A percentile compares a stretch with the other conserved stretches of the same genome.
Conservation (phyloP, 495 filamentous ascomycete species). For the Rostrohypoxylon terebratum region DNA sequence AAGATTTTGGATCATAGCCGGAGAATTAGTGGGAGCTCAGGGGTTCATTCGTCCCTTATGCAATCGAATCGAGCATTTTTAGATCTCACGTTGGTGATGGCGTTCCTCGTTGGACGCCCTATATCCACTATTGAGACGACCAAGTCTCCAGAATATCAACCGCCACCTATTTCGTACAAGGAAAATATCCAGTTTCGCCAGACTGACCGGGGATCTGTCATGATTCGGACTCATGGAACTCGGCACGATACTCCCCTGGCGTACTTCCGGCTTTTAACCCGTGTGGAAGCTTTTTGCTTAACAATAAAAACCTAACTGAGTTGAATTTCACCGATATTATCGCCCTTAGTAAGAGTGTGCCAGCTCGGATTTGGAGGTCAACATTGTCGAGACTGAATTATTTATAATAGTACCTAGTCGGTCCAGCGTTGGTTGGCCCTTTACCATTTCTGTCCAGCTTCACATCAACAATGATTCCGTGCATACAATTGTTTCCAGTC, state of each 20-base stretch:
- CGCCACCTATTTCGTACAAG: not conserved
- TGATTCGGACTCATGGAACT: not conserved
- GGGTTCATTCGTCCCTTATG: not conserved
- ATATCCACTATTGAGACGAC: not conserved
- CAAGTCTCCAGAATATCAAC: not conserved
- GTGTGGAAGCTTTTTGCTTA: too few species aligned
- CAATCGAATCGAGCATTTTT: not conserved
- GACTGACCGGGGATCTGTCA: not conserved
- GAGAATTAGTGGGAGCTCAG: not conserved
- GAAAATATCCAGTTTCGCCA: constrained; percentile 2
- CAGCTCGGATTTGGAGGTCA: not conserved
- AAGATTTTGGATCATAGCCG: not conserved
- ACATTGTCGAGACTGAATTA: not conserved
- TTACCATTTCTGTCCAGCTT: not conserved
- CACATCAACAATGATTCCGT: not conserved
- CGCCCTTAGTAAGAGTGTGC: not conserved
- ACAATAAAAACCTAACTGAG: not conserved
- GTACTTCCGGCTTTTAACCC: not conserved
- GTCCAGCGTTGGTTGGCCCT: not conserved
- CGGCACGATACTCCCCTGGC: not conserved
- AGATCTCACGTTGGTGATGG: not conserved
- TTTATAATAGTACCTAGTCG: too few species aligned
- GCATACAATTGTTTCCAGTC: not conserved
- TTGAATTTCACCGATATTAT: not conserved
- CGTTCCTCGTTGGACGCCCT: not conserved